Evolutionary conservation across 2,329 filamentous ascomycete species (phyloP).

Genomic region (Paecilomyces sp.): DNA sequence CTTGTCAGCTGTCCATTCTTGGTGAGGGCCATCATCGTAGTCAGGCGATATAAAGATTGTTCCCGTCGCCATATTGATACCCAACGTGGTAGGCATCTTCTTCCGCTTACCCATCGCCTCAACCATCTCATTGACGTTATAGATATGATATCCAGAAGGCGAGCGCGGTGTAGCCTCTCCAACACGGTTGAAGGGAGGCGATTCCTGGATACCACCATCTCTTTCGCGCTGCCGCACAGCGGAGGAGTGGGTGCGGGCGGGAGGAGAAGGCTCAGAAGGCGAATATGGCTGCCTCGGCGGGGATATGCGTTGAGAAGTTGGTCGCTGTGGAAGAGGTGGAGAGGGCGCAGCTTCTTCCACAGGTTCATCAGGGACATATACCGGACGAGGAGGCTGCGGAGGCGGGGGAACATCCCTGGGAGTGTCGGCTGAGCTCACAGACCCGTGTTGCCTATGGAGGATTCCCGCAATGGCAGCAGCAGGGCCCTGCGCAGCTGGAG

Average conservation of each 20-base stretch:
- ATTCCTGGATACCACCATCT: slow-evolving; percentile 38
- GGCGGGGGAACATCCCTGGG: slow-evolving; percentile 25
- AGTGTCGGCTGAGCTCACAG: slow-evolving; percentile 19
- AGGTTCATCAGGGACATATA: slow-evolving; percentile 55
- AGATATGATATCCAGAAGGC: slow-evolving; percentile 82
- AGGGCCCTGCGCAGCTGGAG: slow-evolving; percentile 44
- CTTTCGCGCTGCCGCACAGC: slow-evolving; percentile 27
- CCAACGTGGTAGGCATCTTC: slow-evolving; percentile 95
- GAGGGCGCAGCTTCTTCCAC: slow-evolving; percentile 55
- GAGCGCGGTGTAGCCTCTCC: slow-evolving; percentile 47
- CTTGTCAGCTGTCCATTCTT: slow-evolving; percentile 91
- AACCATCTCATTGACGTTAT: slow-evolving; percentile 96
- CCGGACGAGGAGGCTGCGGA: slow-evolving; percentile 35
- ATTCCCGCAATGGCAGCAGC: slow-evolving; percentile 52
- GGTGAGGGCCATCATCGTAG: slow-evolving; percentile 70
- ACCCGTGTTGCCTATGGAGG: slow-evolving; percentile 33
- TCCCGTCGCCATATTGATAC: slow-evolving; percentile 84
- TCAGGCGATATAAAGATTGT: slow-evolving; percentile 86
- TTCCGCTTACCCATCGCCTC: slow-evolving; percentile 95
- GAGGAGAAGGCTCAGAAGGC: slow-evolving; percentile 46
- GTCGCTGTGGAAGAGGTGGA: slow-evolving; percentile 57
- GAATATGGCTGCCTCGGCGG: slow-evolving; percentile 55
- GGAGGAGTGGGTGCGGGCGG: slow-evolving; percentile 24
- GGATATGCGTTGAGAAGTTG: slow-evolving; percentile 48
- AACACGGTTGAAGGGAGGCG: slow-evolving; percentile 50